These are phyloP conservation scores for Xylaria sp. DNA, from an alignment of 2,329 filamentous ascomycete species.

Conservation along the genomic window DNA sequence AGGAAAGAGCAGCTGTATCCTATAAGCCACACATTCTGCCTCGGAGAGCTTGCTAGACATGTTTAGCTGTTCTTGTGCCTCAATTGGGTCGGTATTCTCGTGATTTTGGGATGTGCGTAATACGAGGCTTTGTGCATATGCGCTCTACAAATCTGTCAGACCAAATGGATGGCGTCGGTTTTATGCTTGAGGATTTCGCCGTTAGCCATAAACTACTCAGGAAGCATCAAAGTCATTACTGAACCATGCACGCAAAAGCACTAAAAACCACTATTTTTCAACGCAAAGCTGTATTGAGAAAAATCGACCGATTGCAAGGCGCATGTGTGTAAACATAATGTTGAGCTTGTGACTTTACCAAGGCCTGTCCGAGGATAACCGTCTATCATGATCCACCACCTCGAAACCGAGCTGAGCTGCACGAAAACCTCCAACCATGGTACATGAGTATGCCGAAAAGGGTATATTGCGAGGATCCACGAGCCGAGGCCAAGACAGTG, in stretches of 20 bases:
- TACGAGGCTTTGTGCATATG: neutral
- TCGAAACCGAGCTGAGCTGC: constrained; percentile 33
- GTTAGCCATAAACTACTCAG: constrained; percentile 5
- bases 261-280: constrained; percentile 28
- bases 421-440: constrained; percentile 36
- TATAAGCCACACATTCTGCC: neutral
- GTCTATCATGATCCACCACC: constrained; percentile 37
- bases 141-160: neutral
- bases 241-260: constrained; percentile 29
- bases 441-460: constrained; percentile 36
- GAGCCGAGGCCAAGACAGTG: constrained; percentile 31
- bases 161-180: neutral
- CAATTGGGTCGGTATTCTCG: neutral
- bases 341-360: constrained; percentile 33
- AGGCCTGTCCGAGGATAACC: constrained; percentile 39
- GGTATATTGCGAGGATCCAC: constrained; percentile 43
- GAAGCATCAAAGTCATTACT: neutral
- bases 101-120: neutral
- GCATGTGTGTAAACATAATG: constrained; percentile 35
- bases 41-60: no score
- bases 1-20: neutral
- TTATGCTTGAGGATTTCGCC: neutral
- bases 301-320: constrained; percentile 40
- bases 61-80: neutral
- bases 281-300: constrained; percentile 44